These are phyloP conservation scores for Xerocomus nothofagi DNA, from an alignment of 1,284 basidiomycete genomes.

Conservation along the genomic window DNA sequence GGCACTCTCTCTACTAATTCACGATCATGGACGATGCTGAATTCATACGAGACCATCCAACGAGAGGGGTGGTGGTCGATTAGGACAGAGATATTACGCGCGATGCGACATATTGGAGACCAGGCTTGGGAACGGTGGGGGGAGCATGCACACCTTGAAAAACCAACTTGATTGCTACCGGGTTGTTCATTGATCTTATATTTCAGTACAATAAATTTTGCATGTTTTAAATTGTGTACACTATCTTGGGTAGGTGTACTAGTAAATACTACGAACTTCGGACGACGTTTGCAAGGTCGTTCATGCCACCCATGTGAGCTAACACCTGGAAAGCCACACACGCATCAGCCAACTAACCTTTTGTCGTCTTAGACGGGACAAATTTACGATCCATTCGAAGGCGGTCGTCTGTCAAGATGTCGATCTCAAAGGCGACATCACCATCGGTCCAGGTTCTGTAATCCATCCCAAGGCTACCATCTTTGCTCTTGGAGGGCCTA, in stretches of 20 bases:
- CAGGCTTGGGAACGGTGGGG: slow-evolving; percentile 36
- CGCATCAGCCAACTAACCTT: neutral
- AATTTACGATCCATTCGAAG: slow-evolving; percentile 76
- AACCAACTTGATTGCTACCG: slow-evolving; percentile 29
- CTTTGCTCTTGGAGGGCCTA: slow-evolving; percentile 83
- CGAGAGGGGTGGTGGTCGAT: slow-evolving; percentile 32
- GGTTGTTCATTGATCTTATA: slow-evolving; percentile 18
- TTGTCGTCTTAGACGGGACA: slow-evolving; percentile 57
- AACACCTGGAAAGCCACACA: neutral
- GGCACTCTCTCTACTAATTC: slow-evolving; percentile 24
- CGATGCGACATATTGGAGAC: slow-evolving; percentile 27
- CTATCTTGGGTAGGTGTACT: neutral
- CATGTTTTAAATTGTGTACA: slow-evolving; percentile 19
- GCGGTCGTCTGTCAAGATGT: slow-evolving; percentile 87
- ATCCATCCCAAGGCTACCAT: slow-evolving; percentile 95
- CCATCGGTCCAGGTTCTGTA: slow-evolving; percentile 86
- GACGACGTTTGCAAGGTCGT: too few species aligned
- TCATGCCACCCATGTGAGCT: slow-evolving; percentile 33
- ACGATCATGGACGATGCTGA: slow-evolving; percentile 30
- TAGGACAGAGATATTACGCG: slow-evolving; percentile 24
- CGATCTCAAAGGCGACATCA: slow-evolving; percentile 87
- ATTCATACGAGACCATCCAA: slow-evolving; percentile 33
- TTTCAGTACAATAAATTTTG: slow-evolving; percentile 15
- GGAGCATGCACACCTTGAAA: slow-evolving; percentile 30
- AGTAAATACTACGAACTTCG: too few species aligned